Evolutionary conservation across 2,329 filamentous ascomycete genomes (phyloP).

Genomic region (Aspergillus aculeatus): DNA sequence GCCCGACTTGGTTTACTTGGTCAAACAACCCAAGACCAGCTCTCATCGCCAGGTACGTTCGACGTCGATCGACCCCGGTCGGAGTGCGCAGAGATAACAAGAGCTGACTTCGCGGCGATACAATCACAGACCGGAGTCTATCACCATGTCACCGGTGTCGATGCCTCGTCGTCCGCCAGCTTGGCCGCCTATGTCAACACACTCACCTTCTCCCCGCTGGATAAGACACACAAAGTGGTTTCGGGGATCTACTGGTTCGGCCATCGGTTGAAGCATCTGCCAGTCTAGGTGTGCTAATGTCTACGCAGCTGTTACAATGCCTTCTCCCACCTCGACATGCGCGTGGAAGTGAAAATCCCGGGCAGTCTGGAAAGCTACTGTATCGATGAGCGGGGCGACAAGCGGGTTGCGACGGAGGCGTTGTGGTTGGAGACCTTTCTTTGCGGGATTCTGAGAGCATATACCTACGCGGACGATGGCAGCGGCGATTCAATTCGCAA

Average conservation of each 20-base stretch:
- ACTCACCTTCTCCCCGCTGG: conserved; percentile 82
- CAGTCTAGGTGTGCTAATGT: conserved; percentile 16
- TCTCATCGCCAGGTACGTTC: conserved; percentile 55
- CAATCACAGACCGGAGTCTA: conserved; percentile 75
- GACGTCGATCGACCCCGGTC: neutral
- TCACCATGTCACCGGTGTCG: conserved; percentile 95
- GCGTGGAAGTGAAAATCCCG: conserved; percentile 94
- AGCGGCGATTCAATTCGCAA: conserved; percentile 93
- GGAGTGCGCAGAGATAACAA: neutral
- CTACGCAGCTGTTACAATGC: conserved; percentile 88
- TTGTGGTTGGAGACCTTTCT: conserved; percentile 97
- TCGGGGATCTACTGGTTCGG: conserved; percentile 89
- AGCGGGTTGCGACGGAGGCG: conserved; percentile 86
- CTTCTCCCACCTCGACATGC: conserved; percentile 96
- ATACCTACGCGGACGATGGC: conserved; percentile 94
- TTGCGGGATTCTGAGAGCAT: conserved; percentile 89
- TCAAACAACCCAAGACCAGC: conserved; percentile 69
- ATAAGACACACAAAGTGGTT: conserved; percentile 83
- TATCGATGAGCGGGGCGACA: conserved; percentile 93
- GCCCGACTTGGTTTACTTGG: conserved; percentile 90
- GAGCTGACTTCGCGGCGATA: neutral
- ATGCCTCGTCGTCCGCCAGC: conserved; percentile 95
- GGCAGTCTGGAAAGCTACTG: conserved; percentile 97
- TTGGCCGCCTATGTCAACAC: conserved; percentile 98
- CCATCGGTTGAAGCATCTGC: neutral